phyloP scores from a whole-genome alignment of 176 grass and related monocot species.

The Musa troglodytarum region DNA sequence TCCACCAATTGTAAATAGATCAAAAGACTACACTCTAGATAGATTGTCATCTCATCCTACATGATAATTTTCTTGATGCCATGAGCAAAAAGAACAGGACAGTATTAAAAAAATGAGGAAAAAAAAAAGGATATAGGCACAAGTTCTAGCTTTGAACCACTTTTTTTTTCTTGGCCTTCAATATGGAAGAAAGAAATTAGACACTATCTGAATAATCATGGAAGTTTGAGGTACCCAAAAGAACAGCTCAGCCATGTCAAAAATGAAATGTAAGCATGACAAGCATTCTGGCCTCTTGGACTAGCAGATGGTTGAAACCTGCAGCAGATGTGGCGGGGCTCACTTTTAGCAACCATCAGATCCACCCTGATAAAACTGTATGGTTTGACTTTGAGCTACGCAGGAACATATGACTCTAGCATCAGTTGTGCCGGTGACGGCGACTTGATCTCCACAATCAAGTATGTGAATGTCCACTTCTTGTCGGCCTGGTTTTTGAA shows the following conservation, averaged over 20 bases:
- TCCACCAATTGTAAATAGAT: too few relatives aligned
- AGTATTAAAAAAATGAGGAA: neutral
- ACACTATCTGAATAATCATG: neutral
- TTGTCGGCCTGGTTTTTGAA: constrained; percentile 68
- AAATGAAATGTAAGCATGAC: neutral
- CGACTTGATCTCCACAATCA: constrained; percentile 73
- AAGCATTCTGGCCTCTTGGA: neutral
- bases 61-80: neutral
- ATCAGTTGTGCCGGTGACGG: constrained; percentile 55
- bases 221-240: neutral
- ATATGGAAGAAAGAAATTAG: neutral
- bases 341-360: too few relatives aligned
- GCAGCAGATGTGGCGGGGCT: neutral
- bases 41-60: neutral
- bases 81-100: neutral
- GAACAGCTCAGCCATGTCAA: neutral
- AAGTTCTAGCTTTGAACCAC: neutral
- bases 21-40: too few relatives aligned
- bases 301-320: neutral
- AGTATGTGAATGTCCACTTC: constrained; percentile 87
- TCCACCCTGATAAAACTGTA: neutral
- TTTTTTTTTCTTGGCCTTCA: neutral
- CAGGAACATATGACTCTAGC: constrained; percentile 79
- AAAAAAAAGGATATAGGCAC: neutral
- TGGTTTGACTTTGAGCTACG: constrained; percentile 6